Evolutionary conservation across 2,329 filamentous ascomycete species (phyloP), one percentile per base, ranked within the genome.

Genomic region (Phyllosticta citriasiana): DNA sequence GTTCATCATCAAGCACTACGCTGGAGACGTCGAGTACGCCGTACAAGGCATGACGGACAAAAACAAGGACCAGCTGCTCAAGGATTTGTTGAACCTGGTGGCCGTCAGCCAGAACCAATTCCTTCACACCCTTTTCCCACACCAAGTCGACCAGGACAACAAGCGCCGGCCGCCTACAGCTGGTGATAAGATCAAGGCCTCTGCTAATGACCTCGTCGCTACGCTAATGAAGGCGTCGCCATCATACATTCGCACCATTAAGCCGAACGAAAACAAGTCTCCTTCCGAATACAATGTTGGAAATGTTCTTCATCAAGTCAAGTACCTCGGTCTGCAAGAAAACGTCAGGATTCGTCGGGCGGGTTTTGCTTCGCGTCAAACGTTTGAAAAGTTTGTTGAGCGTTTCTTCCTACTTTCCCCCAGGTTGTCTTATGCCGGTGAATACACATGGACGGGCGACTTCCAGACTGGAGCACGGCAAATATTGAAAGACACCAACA

Each of bases 1-100:
- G 73, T 99, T 99, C 75, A 94, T 99, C 71, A 89, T 99, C 77
- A 97, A 97, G 80, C 94, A 99, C 76, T 99, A 99, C 72, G 94
- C 94, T 62, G 94, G 94, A 75, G 94, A 99, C 75, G 94, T 99
- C 67, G 87, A 86, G 66, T 99, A 99, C 74, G 89, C 89, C 1
- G 88, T 97, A 2, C 90, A 96, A 61, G 94, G 94, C 63, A 99
- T 99, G 80, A 99, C 94, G 0, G 94, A 99, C 75, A 99, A 99
- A 82, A 99, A 97, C 80, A 99, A 97, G 80, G 94, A 99, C 71
- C 91, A 95, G 75, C 81, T 99, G 53, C 80, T 97, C 62, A 99
- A 99, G 79, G 94, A 96, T 67, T 79, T 99, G 52, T 82, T 97
- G 57, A 93, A 90, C 70, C 80, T 99, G 47, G 88, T 96, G 69